Evolutionary conservation across 768 basidiomycete genomes (phyloP).

Genomic region (Inosperma sp.): DNA sequence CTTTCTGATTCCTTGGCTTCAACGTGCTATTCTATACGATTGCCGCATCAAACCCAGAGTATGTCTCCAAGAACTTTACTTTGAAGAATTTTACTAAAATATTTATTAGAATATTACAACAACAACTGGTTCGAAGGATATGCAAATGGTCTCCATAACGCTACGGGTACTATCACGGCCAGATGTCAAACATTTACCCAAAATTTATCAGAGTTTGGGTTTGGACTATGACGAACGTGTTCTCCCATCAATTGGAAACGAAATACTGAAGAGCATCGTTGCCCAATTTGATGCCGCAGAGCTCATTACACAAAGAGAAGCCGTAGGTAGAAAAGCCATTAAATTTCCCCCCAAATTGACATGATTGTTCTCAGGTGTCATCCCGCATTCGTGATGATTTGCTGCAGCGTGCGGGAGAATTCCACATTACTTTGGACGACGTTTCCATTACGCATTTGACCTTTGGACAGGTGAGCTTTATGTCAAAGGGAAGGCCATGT

Average conservation of each 20-base stretch:
- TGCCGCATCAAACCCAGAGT: constrained; percentile 96
- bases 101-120: constrained; percentile 86
- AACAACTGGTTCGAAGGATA: constrained; percentile 95
- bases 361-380: constrained; percentile 55
- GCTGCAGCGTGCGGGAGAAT: constrained; percentile 90
- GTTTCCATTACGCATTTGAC: constrained; percentile 93
- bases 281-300: constrained; percentile 98
- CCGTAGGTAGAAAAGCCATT: constrained; percentile 49
- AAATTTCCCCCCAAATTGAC: background rate
- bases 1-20: constrained; percentile 92
- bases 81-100: constrained; percentile 5
- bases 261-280: constrained; percentile 96
- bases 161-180: constrained; percentile 93
- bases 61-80: constrained; percentile 22
- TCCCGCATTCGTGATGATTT: constrained; percentile 90
- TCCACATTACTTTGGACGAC: constrained; percentile 93
- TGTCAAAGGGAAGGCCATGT: constrained; percentile 2
- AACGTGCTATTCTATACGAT: constrained; percentile 95
- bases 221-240: constrained; percentile 98
- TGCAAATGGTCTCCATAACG: constrained; percentile 98
- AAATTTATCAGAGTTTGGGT: constrained; percentile 93
- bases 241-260: constrained; percentile 94
- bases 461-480: constrained; percentile 64
- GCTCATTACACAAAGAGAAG: constrained; percentile 95
- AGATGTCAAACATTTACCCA: constrained; percentile 79